These are phyloP conservation scores for Colletotrichum coccodes DNA, from an alignment of 2,329 filamentous ascomycete genomes.

Conservation along the genomic window DNA sequence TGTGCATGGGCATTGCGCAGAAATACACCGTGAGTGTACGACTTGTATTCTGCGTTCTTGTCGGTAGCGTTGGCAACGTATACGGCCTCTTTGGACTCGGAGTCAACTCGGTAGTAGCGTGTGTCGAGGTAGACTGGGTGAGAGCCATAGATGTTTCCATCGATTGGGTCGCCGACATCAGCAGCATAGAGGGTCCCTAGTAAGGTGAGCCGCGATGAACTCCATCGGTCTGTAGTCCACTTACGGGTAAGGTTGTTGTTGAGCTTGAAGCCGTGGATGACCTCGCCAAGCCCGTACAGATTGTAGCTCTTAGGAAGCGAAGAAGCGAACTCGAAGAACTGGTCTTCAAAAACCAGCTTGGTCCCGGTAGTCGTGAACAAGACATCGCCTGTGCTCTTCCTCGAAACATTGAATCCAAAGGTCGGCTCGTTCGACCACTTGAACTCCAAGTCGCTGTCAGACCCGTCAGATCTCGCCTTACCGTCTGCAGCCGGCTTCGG, in stretches of 20 bases:
- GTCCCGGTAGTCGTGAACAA: constrained; percentile 74
- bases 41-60: constrained; percentile 60
- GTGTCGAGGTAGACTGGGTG: constrained; percentile 86
- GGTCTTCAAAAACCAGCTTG: constrained; percentile 77
- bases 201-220: constrained; percentile 2
- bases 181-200: constrained; percentile 66
- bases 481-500: constrained; percentile 56
- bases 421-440: constrained; percentile 64
- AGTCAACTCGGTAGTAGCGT: constrained; percentile 72
- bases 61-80: constrained; percentile 66
- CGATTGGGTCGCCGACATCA: constrained; percentile 73
- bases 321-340: constrained; percentile 80
- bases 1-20: constrained; percentile 81
- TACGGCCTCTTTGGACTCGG: constrained; percentile 55
- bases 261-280: constrained; percentile 76
- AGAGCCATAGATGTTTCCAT: constrained; percentile 77
- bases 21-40: constrained; percentile 81
- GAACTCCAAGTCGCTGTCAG: constrained; percentile 62
- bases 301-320: constrained; percentile 77
- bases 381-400: constrained; percentile 69
- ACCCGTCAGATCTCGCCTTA: constrained; percentile 40
- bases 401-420: constrained; percentile 74
- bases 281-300: constrained; percentile 79
- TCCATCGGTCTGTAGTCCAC: constrained; percentile 15
- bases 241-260: constrained; percentile 76